A percentile compares a stretch with the other conserved stretches of the same genome.
Evolutionary conservation across 805 yeast genomes (phyloP).

Genomic region (Ogataea naganishii): DNA sequence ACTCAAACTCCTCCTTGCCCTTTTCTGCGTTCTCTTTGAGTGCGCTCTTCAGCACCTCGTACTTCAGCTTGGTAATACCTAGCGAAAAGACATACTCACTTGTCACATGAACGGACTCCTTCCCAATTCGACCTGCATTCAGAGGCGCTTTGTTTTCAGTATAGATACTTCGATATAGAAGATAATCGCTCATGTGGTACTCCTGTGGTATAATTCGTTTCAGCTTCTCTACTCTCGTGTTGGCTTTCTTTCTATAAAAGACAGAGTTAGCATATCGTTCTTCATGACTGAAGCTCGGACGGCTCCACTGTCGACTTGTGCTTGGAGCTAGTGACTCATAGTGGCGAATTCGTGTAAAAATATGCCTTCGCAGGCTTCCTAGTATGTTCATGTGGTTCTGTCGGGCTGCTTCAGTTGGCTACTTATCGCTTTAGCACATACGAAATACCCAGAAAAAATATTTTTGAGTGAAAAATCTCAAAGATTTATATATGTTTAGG

Average conservation of each 20-base stretch:
- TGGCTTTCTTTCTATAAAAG: constrained; percentile 13
- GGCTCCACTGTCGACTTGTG: not conserved
- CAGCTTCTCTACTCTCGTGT: constrained; percentile 14
- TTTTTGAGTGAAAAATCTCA: constrained; percentile 1
- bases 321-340: not conserved
- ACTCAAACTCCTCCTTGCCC: too few species aligned
- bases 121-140: not conserved
- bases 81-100: not conserved
- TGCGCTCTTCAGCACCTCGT: too few species aligned
- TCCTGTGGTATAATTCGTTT: constrained; percentile 14
- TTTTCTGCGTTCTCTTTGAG: too few species aligned
- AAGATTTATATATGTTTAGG: constrained; percentile 1
- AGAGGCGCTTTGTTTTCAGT: constrained; percentile 1
- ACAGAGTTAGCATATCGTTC: constrained; percentile 8
- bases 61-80: not conserved
- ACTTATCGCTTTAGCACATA: constrained; percentile 2
- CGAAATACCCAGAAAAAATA: constrained; percentile 2
- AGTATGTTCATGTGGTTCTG: not conserved
- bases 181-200: constrained; percentile 10
- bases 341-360: not conserved
- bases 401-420: not conserved
- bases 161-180: constrained; percentile 16
- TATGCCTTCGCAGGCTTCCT: not conserved
- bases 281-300: not conserved
- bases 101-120: not conserved